Conservation (phyloP, 352 stramenopile genomes). For the Phytophthora kernoviae region DNA sequence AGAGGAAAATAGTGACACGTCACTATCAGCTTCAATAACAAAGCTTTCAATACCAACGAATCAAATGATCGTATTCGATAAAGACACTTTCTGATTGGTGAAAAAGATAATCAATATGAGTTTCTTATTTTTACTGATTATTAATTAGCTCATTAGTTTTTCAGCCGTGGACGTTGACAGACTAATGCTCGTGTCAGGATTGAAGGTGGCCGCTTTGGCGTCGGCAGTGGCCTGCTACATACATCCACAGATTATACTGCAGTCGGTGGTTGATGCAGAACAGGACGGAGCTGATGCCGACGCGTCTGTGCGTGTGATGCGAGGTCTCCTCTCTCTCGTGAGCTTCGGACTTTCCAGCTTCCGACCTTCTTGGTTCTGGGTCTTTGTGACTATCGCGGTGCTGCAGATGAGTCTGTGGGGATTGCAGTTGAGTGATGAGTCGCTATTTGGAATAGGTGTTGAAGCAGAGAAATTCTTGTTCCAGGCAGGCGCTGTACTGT, state of each 20-base stretch:
- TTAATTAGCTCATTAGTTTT: too few relatives aligned
- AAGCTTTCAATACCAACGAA: slow-evolving; percentile 25
- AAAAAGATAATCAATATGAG: not conserved
- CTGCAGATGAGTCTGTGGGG: slow-evolving; percentile 63
- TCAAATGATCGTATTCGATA: not conserved
- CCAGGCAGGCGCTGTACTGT: slow-evolving; percentile 38
- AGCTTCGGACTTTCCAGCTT: slow-evolving; percentile 50
- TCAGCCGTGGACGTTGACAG: not conserved
- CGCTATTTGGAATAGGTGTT: slow-evolving; percentile 39
- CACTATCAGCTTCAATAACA: not conserved
- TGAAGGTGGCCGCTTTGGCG: slow-evolving; percentile 52
- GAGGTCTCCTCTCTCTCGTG: slow-evolving; percentile 63
- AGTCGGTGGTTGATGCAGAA: slow-evolving; percentile 31
- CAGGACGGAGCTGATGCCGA: slow-evolving; percentile 38
- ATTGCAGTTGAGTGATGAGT: slow-evolving; percentile 45
- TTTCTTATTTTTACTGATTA: too few relatives aligned
- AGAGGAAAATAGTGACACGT: not conserved
- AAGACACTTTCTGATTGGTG: not conserved
- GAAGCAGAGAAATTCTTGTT: slow-evolving; percentile 55
- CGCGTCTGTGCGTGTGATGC: slow-evolving; percentile 55
- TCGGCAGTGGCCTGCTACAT: slow-evolving; percentile 53
- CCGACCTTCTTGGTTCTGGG: slow-evolving; percentile 47
- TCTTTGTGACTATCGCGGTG: slow-evolving; percentile 48
- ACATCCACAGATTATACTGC: slow-evolving; percentile 47
- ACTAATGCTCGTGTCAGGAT: slow-evolving; percentile 31